phyloP scores from a whole-genome alignment of 2,329 filamentous ascomycete genomes.

The Colletotrichum eremochloae region DNA sequence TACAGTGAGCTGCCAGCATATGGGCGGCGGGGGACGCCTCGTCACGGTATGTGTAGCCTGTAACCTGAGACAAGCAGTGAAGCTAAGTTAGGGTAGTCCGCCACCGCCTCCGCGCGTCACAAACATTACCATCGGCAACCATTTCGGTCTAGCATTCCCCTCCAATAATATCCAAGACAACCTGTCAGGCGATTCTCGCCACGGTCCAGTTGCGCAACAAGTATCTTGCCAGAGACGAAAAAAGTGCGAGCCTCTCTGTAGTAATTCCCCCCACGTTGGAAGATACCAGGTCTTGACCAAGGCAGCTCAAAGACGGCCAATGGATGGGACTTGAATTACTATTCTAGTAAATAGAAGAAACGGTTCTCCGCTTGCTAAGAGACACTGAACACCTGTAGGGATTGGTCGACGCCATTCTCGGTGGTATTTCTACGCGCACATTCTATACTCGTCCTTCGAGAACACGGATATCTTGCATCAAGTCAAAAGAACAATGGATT shows the following conservation, averaged over 20 bases:
- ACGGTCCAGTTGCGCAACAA: constrained; percentile 28
- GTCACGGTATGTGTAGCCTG: constrained; percentile 19
- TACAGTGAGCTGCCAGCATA: constrained; percentile 17
- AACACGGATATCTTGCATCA: too few relatives aligned
- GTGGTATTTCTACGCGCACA: background rate
- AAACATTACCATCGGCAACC: constrained; percentile 37
- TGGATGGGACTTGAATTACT: constrained; percentile 37
- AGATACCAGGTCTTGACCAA: constrained; percentile 10
- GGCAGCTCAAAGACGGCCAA: constrained; percentile 31
- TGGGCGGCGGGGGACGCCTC: constrained; percentile 36
- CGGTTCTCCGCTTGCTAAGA: constrained; percentile 22
- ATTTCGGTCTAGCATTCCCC: constrained; percentile 39
- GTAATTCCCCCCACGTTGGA: background rate
- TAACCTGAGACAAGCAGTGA: background rate
- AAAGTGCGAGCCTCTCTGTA: background rate
- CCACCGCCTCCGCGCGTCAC: constrained; percentile 33
- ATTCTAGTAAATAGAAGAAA: constrained; percentile 35
- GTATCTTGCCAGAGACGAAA: constrained; percentile 24
- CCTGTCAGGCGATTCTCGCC: constrained; percentile 34
- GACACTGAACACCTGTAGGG: background rate
- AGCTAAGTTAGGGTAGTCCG: constrained; percentile 19
- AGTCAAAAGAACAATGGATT: background rate
- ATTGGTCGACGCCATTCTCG: too few relatives aligned
- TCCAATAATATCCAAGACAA: constrained; percentile 37
- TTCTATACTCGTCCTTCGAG: background rate